These are phyloP conservation scores for Coemansia sp. DNA, from an alignment of 192 early-diverging fungal species.

Conservation along the genomic window DNA sequence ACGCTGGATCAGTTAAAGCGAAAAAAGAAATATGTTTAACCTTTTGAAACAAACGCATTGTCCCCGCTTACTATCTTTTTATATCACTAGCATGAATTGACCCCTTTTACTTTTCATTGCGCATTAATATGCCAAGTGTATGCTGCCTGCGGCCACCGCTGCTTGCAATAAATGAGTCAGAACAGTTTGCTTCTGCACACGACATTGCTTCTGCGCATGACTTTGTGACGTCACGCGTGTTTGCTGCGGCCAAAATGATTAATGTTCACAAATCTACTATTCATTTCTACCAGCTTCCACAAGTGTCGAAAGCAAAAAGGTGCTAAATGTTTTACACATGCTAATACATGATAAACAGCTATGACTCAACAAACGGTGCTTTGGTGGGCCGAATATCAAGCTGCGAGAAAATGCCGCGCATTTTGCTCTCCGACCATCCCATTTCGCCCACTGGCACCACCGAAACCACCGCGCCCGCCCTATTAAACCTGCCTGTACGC, in stretches of 20 bases:
- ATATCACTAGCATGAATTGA: neutral
- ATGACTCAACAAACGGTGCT: slow-evolving; percentile 15
- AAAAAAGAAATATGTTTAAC: neutral
- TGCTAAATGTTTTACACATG: too few relatives aligned
- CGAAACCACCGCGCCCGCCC: slow-evolving; percentile 28
- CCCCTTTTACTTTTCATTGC: neutral
- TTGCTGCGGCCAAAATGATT: neutral
- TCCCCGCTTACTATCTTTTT: neutral
- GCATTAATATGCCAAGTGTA: neutral
- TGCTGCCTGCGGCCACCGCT: slow-evolving; percentile 3
- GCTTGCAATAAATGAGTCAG: neutral
- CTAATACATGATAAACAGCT: neutral
- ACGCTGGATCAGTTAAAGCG: neutral
- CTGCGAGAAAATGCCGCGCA: slow-evolving; percentile 33
- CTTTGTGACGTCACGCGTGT: neutral
- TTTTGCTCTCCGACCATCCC: slow-evolving; percentile 46
- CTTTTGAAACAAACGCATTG: neutral
- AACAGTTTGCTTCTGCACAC: too few relatives aligned
- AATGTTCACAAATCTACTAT: too few relatives aligned
- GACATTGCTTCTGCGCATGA: neutral
- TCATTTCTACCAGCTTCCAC: too few relatives aligned
- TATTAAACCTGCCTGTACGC: slow-evolving; percentile 76
- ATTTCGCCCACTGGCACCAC: slow-evolving; percentile 38
- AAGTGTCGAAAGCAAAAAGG: neutral
- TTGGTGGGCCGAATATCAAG: slow-evolving; percentile 11